phyloP scores from a whole-genome alignment of 768 basidiomycete species.

The Suillus occidentalis region DNA sequence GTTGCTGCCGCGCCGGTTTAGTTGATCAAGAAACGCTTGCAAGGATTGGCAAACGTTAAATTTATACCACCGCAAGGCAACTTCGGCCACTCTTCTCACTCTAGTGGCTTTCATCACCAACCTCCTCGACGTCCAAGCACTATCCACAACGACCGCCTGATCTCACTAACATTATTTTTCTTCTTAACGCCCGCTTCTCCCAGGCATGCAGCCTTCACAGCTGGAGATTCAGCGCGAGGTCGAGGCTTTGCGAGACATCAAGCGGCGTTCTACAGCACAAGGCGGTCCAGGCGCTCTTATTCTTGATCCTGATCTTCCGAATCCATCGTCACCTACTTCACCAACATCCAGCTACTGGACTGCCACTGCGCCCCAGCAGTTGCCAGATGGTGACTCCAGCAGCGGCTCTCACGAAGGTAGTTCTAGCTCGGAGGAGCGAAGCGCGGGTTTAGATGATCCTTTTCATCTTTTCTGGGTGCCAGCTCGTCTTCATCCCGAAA shows the following conservation, averaged over 20 bases:
- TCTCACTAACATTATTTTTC: constrained; percentile 14
- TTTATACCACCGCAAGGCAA: constrained; percentile 6
- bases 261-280: constrained; percentile 75
- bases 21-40: not conserved
- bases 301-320: constrained; percentile 91
- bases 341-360: constrained; percentile 57
- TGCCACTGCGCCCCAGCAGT: constrained; percentile 34
- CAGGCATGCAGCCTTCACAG: constrained; percentile 69
- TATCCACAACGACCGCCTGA: constrained; percentile 12
- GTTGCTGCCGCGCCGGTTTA: constrained; percentile 7
- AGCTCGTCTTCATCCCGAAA: constrained; percentile 93
- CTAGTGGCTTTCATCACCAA: constrained; percentile 8
- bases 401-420: constrained; percentile 42
- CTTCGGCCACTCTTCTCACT: constrained; percentile 5
- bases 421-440: constrained; percentile 36
- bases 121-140: constrained; percentile 12
- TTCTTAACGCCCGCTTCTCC: constrained; percentile 6
- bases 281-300: constrained; percentile 77
- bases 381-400: constrained; percentile 45
- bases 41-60: constrained; percentile 1
- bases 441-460: constrained; percentile 63
- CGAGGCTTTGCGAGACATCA: constrained; percentile 80
- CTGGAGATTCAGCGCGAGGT: constrained; percentile 87
- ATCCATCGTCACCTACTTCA: constrained; percentile 59
- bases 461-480: constrained; percentile 98